Evolutionary conservation across 2,329 filamentous ascomycete genomes (phyloP), one percentile per base, ranked within the genome.

Genomic region (Aspergillus tubingensis): DNA sequence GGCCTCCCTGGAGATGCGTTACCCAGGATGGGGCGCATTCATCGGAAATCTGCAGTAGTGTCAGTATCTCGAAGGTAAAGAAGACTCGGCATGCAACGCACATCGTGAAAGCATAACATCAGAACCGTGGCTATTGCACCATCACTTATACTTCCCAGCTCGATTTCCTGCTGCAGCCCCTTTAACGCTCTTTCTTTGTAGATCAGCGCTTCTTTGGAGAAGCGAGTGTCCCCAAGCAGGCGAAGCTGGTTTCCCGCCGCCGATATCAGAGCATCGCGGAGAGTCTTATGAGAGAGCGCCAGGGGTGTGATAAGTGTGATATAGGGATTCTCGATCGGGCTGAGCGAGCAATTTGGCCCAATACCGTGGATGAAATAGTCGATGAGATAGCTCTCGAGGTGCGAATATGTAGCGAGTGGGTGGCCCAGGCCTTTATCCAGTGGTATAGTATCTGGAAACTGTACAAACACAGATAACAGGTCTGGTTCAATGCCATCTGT

Each of bases 61-160:
- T 8, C 25, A 39, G 10, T 11, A 30, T 44, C 13, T 30, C 15
- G 15, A 32, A 11, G 30, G 2, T 11, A 32, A 32, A 8, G 7
- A 25, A 19, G 8, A 5, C n/a, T 19, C 3, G 3, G 10, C 13
- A n/a, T n/a, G 36, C 4, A 10, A 17, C 62, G 23, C 62, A 68
- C 68, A 64, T 74, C 72, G 50, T 71, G 68, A 57, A 74, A 75
- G 59, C 72, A 75, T 19, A 75, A 64, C 72, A 75, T 75, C 32
- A 75, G 52, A 19, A 74, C 65, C 1, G 72, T 68, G 13, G 72
- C 72, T 8, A 74, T 62, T 3, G 65, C 62, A 1, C 63, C 68
- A 63, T 69, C 68, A 51, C 64, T 64, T 19, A 67, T 55, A 15
- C 44, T 52, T 2, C 55, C 62, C 3, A 58, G 58, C 10, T 60